Evolutionary conservation across 495 filamentous ascomycete genomes (phyloP).

Genomic region (Daldinia concentrica): DNA sequence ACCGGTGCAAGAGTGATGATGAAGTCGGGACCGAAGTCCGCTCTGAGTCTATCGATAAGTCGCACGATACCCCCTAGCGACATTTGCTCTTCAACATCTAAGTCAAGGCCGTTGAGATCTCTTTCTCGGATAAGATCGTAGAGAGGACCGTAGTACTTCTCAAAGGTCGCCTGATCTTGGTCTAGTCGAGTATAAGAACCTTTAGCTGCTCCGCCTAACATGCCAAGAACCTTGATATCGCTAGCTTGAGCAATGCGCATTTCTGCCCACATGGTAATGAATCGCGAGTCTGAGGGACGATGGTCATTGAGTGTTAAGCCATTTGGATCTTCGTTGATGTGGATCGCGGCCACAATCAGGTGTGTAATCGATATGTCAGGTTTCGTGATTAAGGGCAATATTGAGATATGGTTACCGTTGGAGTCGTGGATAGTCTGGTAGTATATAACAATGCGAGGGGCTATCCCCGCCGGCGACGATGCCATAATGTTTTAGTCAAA

Average conservation of each 20-base stretch:
- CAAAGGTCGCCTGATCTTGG: constrained; percentile 62
- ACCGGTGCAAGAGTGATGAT: constrained; percentile 83
- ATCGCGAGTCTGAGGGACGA: constrained; percentile 64
- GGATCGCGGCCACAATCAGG: constrained; percentile 80
- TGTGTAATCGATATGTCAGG: constrained; percentile 68
- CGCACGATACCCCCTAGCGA: constrained; percentile 72
- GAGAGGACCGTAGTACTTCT: constrained; percentile 72
- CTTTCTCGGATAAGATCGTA: constrained; percentile 65
- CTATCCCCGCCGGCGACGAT: constrained; percentile 18
- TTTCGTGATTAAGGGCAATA: constrained; percentile 74
- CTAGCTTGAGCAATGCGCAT: constrained; percentile 67
- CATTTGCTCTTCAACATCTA: constrained; percentile 86
- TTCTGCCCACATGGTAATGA: constrained; percentile 73
- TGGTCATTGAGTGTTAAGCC: constrained; percentile 81
- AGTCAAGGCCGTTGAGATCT: constrained; percentile 75
- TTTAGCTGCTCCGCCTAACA: constrained; percentile 82
- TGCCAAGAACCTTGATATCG: constrained; percentile 78
- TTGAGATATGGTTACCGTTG: constrained; percentile 68
- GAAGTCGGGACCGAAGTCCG: constrained; percentile 75
- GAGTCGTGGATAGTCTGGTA: constrained; percentile 72
- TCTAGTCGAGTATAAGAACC: constrained; percentile 75
- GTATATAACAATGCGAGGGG: constrained; percentile 61
- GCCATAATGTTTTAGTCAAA: constrained; percentile 22
- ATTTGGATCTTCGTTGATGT: constrained; percentile 72
- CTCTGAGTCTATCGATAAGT: constrained; percentile 74